Evolutionary conservation across 2,329 filamentous ascomycete genomes (phyloP).

Genomic region (Fusarium chuoi): DNA sequence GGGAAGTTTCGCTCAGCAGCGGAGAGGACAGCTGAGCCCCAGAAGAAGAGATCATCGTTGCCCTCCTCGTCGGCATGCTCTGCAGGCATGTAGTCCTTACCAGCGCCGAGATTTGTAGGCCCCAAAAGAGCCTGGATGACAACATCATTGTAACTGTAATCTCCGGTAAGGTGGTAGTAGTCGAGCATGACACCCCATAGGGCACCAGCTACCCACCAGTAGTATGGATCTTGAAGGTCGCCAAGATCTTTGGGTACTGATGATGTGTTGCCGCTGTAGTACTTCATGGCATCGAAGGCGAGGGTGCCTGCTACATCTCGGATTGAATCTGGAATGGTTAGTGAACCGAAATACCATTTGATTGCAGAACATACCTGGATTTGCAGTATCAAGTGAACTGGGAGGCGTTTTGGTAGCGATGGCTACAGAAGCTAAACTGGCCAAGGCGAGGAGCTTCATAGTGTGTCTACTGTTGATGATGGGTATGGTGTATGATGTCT

Average conservation of each 20-base stretch:
- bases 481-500: neutral
- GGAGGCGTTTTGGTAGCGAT: slow-evolving; percentile 29
- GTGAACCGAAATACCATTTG: neutral
- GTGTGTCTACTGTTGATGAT: neutral
- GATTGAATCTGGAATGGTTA: slow-evolving; percentile 63
- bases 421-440: slow-evolving; percentile 28
- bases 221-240: slow-evolving; percentile 74
- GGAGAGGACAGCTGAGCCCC: slow-evolving; percentile 74
- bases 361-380: slow-evolving; percentile 24
- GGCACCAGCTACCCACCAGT: slow-evolving; percentile 74
- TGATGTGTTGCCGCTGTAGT: slow-evolving; percentile 72
- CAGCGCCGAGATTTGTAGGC: slow-evolving; percentile 64
- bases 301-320: slow-evolving; percentile 69
- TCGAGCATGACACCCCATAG: slow-evolving; percentile 76
- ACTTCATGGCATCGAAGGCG: slow-evolving; percentile 69
- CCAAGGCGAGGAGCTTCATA: slow-evolving; percentile 32
- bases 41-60: slow-evolving; percentile 81
- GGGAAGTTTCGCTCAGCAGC: slow-evolving; percentile 77
- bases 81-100: slow-evolving; percentile 69
- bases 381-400: slow-evolving; percentile 34
- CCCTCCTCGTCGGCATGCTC: slow-evolving; percentile 69
- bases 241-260: slow-evolving; percentile 64
- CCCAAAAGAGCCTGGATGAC: slow-evolving; percentile 68
- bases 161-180: slow-evolving; percentile 74
- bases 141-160: slow-evolving; percentile 69